Percentiles rank a stretch among this genome's conserved stretches.
These are phyloP conservation scores for Axilococcus clingmanii DNA, from an alignment of 139 green algal genomes.

Conservation along the genomic window DNA sequence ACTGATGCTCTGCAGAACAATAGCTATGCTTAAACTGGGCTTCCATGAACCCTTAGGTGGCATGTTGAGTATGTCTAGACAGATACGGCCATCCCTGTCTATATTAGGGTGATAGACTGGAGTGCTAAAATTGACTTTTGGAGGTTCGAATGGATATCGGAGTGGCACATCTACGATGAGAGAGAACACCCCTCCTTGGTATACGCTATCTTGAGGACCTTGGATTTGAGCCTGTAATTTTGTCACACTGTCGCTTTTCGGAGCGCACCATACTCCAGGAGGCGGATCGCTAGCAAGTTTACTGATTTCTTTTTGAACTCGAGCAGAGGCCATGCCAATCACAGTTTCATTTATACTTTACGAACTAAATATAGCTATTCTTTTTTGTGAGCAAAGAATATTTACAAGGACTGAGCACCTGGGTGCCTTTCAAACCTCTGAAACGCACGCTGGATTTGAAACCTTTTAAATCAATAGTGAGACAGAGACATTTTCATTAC, in stretches of 20 bases:
- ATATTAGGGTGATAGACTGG: slow-evolving; percentile 70
- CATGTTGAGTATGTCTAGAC: slow-evolving; percentile 51
- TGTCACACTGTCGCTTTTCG: slow-evolving; percentile 16
- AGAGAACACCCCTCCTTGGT: slow-evolving; percentile 41
- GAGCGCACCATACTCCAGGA: slow-evolving; percentile 26
- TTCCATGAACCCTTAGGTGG: slow-evolving; percentile 54
- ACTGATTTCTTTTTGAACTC: slow-evolving; percentile 32
- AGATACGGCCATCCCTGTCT: slow-evolving; percentile 43
- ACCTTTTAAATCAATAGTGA: too few relatives aligned
- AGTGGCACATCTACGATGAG: slow-evolving; percentile 32
- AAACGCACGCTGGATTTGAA: too few relatives aligned
- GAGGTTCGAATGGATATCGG: slow-evolving; percentile 56
- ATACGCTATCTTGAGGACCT: slow-evolving; percentile 35
- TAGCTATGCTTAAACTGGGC: slow-evolving; percentile 38
- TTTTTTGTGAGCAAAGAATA: too few relatives aligned
- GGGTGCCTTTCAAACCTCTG: too few relatives aligned
- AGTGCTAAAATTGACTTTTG: slow-evolving; percentile 48
- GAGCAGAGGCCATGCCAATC: neutral
- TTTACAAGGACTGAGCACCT: too few relatives aligned
- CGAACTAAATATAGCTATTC: too few relatives aligned
- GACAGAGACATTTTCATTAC: too few relatives aligned
- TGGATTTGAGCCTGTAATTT: slow-evolving; percentile 18
- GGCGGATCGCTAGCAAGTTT: slow-evolving; percentile 30
- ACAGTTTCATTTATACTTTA: neutral
- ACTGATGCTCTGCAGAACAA: slow-evolving; percentile 40